Evolutionary conservation across 2,329 filamentous ascomycete genomes (phyloP).

Genomic region (Venturiaceae sp.): DNA sequence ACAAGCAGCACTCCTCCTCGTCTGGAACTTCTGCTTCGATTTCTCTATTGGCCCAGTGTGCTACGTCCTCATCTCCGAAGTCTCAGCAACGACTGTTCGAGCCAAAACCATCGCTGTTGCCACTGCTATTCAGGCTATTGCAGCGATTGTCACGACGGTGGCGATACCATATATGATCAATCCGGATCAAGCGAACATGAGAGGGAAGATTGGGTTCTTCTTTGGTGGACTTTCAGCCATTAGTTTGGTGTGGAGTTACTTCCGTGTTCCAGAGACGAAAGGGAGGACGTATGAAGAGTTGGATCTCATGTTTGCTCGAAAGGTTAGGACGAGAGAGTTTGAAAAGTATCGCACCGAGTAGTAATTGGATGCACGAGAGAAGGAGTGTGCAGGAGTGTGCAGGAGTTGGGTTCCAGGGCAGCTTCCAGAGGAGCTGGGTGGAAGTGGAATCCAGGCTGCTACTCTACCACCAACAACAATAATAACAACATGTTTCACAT

Average conservation of each 20-base stretch:
- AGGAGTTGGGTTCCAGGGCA: neutral
- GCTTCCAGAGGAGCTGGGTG: too few relatives aligned
- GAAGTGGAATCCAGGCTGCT: too few relatives aligned
- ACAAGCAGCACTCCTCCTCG: conserved; percentile 29
- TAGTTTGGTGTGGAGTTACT: conserved; percentile 74
- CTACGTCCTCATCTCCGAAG: conserved; percentile 78
- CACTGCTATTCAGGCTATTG: conserved; percentile 66
- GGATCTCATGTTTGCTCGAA: conserved; percentile 71
- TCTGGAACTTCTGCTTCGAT: conserved; percentile 78
- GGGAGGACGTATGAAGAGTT: conserved; percentile 80
- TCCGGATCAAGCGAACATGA: conserved; percentile 76
- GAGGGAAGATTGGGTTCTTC: conserved; percentile 81
- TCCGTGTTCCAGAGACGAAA: conserved; percentile 68
- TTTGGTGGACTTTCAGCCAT: conserved; percentile 73
- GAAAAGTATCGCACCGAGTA: conserved; percentile 22
- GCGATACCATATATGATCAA: conserved; percentile 92
- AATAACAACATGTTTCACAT: too few relatives aligned
- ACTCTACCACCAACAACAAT: too few relatives aligned
- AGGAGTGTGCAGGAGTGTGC: neutral
- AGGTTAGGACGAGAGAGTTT: conserved; percentile 65
- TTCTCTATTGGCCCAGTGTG: conserved; percentile 81
- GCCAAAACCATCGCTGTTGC: conserved; percentile 89
- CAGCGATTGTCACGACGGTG: conserved; percentile 71
- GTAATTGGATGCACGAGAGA: neutral
- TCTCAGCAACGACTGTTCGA: conserved; percentile 72